Conservation (phyloP, 352 stramenopile species). For the Blastocystis sp. region DNA sequence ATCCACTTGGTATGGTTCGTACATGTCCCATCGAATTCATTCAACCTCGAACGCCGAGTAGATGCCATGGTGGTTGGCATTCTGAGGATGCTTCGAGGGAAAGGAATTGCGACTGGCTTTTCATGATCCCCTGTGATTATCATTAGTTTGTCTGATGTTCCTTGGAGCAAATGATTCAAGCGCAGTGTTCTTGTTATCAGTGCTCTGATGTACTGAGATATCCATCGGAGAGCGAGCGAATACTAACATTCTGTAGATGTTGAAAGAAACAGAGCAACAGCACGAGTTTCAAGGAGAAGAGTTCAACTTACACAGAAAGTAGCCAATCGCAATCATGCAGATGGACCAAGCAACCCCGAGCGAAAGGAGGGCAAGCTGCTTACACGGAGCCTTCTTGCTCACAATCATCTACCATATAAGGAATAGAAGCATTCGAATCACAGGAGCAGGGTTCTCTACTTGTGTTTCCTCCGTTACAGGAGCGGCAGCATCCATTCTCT, state of each 20-base stretch:
- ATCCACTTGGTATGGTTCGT: too few relatives aligned
- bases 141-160: slow-evolving; percentile 68
- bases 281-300: neutral
- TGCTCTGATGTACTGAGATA: neutral
- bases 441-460: too few relatives aligned
- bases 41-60: neutral
- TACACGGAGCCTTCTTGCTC: neutral
- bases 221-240: neutral
- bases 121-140: slow-evolving; percentile 52
- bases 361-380: neutral
- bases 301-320: neutral
- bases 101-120: neutral
- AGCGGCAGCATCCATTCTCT: too few relatives aligned
- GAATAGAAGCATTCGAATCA: too few relatives aligned
- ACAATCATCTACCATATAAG: neutral
- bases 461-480: too few relatives aligned
- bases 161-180: slow-evolving; percentile 20
- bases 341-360: slow-evolving; percentile 25
- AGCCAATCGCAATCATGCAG: neutral
- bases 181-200: neutral
- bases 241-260: neutral
- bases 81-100: neutral
- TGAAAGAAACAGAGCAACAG: neutral
- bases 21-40: too few relatives aligned
- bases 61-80: neutral